phyloP scores from a whole-genome alignment of 1,284 basidiomycete genomes.

The Peniophora sp. region DNA sequence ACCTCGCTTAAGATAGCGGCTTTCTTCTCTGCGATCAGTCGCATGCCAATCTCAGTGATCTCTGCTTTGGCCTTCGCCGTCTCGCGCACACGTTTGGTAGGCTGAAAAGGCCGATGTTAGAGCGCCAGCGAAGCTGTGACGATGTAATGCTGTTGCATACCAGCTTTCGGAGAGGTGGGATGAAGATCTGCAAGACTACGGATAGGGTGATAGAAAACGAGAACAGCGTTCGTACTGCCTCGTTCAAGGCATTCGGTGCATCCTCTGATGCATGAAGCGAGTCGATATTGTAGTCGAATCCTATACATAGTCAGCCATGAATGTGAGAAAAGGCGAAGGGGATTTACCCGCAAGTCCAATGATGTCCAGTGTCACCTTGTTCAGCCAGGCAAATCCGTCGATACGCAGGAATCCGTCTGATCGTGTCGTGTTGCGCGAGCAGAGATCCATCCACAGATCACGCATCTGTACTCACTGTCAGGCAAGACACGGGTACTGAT shows the following conservation, averaged over 20 bases:
- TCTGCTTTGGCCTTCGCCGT: background rate
- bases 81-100: slow-evolving; percentile 6
- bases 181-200: background rate
- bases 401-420: slow-evolving; percentile 16
- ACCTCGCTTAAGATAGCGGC: slow-evolving; percentile 13
- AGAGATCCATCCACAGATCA: slow-evolving; percentile 13
- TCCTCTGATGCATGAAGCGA: slow-evolving; percentile 19
- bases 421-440: slow-evolving; percentile 1
- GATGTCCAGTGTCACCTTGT: slow-evolving; percentile 38
- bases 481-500: background rate
- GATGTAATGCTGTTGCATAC: slow-evolving; percentile 8
- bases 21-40: slow-evolving; percentile 39
- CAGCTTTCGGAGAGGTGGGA: slow-evolving; percentile 8
- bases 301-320: slow-evolving; percentile 13
- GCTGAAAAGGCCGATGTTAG: slow-evolving; percentile 1
- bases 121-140: too few species aligned
- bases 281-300: slow-evolving; percentile 48
- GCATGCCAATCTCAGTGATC: slow-evolving; percentile 30
- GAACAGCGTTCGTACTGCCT: slow-evolving; percentile 24
- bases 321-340: background rate
- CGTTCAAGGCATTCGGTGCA: slow-evolving; percentile 28
- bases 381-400: slow-evolving; percentile 34
- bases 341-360: slow-evolving; percentile 38
- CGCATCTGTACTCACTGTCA: slow-evolving; percentile 14
- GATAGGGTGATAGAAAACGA: slow-evolving; percentile 9